Conservation (phyloP, 2,329 filamentous ascomycete species). For the Aspergillus aculeatus region DNA sequence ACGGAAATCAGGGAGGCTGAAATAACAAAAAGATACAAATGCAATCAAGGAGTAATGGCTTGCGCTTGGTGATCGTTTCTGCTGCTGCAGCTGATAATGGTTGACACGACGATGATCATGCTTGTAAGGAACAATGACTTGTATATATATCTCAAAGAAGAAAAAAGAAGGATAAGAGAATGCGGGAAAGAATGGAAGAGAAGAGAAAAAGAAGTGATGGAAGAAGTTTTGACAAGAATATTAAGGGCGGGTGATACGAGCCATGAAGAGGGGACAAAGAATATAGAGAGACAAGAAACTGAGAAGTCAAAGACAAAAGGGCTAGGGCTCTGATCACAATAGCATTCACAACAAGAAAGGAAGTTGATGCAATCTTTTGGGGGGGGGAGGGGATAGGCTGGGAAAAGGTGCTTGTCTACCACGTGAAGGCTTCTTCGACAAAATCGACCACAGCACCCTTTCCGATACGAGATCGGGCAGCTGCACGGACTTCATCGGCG, state of each 20-base stretch:
- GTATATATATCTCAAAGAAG: not conserved
- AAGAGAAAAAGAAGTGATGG: not conserved
- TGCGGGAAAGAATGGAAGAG: not conserved
- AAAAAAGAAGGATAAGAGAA: not conserved
- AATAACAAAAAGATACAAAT: no score
- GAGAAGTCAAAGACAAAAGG: not conserved
- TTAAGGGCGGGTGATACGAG: not conserved
- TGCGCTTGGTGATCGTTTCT: no score
- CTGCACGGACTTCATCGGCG: constrained; percentile 59
- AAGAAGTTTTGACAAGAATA: not conserved
- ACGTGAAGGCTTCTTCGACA: constrained; percentile 65
- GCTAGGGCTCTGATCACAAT: not conserved
- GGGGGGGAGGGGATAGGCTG: not conserved
- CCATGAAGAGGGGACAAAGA: constrained; percentile 1
- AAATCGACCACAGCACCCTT: constrained; percentile 59
- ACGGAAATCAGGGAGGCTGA: no score
- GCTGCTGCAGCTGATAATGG: no score
- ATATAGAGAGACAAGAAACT: not conserved
- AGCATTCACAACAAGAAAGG: constrained; percentile 3
- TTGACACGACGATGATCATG: not conserved
- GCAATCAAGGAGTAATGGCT: no score
- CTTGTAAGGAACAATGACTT: not conserved
- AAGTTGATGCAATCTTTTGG: constrained; percentile 4
- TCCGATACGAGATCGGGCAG: constrained; percentile 52
- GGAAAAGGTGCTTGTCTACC: constrained; percentile 39